Conservation (phyloP, 208 protist species). For the Leishmania turanica region DNA sequence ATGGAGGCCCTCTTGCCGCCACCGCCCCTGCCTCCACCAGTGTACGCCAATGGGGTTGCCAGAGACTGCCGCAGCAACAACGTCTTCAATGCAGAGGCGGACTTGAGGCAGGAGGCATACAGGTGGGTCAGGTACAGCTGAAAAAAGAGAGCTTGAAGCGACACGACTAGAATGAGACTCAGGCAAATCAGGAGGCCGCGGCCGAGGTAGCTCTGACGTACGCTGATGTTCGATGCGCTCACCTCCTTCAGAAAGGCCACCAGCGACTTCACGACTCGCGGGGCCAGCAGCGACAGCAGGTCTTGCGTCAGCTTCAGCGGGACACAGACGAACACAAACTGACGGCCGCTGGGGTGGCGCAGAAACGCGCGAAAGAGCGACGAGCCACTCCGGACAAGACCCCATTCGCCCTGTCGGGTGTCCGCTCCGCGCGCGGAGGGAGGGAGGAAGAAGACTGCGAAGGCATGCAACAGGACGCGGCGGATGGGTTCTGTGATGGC, state of each 20-base stretch:
- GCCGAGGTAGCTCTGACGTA: constrained; percentile 31
- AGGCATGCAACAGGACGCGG: constrained; percentile 35
- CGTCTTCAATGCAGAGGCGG: constrained; percentile 55
- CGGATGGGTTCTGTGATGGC: constrained; percentile 43
- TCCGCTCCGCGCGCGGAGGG: constrained; percentile 1
- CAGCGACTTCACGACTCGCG: constrained; percentile 49
- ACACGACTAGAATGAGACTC: constrained; percentile 44
- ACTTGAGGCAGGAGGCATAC: constrained; percentile 58
- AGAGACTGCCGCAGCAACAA: constrained; percentile 63
- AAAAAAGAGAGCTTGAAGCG: constrained; percentile 62
- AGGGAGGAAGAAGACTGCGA: constrained; percentile 49
- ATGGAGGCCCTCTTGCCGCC: not conserved
- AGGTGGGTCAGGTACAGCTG: constrained; percentile 75
- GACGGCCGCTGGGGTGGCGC: constrained; percentile 56
- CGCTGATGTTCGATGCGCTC: constrained; percentile 22
- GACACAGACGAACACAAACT: constrained; percentile 66
- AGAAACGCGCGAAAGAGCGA: constrained; percentile 68
- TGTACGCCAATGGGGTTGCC: constrained; percentile 41
- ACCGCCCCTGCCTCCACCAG: constrained; percentile 6
- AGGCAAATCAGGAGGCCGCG: constrained; percentile 51
- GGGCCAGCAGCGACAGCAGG: constrained; percentile 45
- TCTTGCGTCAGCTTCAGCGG: constrained; percentile 69
- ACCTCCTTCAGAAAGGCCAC: constrained; percentile 60
- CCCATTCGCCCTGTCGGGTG: not conserved
- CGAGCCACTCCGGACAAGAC: constrained; percentile 1